Conservation (phyloP, 139 green algal species). For the Spirogloea muscicola region DNA sequence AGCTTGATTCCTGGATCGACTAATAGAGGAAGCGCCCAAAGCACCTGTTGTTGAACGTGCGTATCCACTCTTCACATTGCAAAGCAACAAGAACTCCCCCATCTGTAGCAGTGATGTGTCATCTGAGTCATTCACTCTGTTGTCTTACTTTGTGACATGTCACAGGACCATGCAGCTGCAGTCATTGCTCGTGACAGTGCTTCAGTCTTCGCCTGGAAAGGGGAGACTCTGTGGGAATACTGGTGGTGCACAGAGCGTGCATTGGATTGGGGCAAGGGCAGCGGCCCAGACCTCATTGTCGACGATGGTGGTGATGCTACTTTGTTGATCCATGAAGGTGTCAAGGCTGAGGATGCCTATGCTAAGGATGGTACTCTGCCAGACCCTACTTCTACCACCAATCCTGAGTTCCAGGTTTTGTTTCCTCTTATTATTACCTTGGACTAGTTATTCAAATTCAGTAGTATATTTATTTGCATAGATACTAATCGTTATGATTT, state of each 20-base stretch:
- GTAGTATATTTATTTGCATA: too few relatives aligned
- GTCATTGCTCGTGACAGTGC: slow-evolving; percentile 92
- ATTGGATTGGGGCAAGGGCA: slow-evolving; percentile 82
- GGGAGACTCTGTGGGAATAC: slow-evolving; percentile 99
- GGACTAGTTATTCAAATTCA: too few relatives aligned
- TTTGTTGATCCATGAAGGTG: slow-evolving; percentile 95
- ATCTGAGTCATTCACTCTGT: too few relatives aligned
- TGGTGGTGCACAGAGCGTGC: slow-evolving; percentile 98
- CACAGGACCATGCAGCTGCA: slow-evolving; percentile 96
- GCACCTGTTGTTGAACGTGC: not conserved
- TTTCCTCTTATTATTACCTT: too few relatives aligned
- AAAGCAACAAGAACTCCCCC: too few relatives aligned
- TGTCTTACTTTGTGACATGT: too few relatives aligned
- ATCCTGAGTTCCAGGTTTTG: slow-evolving; percentile 95
- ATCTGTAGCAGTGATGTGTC: slow-evolving; percentile 1
- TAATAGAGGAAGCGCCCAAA: too few relatives aligned
- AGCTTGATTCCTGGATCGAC: too few relatives aligned
- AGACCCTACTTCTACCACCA: slow-evolving; percentile 90
- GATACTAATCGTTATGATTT: too few relatives aligned
- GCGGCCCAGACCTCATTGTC: slow-evolving; percentile 91
- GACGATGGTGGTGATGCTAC: slow-evolving; percentile 98
- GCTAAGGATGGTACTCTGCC: slow-evolving; percentile 85
- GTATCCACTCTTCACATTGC: not conserved
- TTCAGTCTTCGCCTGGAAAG: slow-evolving; percentile 98
- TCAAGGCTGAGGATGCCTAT: slow-evolving; percentile 89